phyloP scores from a whole-genome alignment of 1,139 yeast genomes.

The Suhomyces coccinellae region DNA sequence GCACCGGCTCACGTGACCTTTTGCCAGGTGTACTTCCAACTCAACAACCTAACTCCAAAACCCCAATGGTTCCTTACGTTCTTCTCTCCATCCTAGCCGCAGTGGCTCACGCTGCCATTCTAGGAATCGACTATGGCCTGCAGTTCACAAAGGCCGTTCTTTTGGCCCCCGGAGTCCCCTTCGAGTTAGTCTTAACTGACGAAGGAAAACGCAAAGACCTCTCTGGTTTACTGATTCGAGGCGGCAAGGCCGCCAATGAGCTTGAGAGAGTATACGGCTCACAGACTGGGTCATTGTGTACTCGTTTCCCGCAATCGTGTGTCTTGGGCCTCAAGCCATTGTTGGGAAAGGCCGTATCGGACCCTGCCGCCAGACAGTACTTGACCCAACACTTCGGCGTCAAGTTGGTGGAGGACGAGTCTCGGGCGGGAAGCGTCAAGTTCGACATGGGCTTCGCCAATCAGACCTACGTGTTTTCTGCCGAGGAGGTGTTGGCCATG shows the following conservation, averaged over 20 bases:
- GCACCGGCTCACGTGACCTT: slow-evolving; percentile 1
- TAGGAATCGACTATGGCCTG: slow-evolving; percentile 90
- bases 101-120: slow-evolving; percentile 53
- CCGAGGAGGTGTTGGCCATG: slow-evolving; percentile 88
- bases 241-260: slow-evolving; percentile 36
- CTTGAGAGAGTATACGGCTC: slow-evolving; percentile 80
- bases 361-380: slow-evolving; percentile 46
- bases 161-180: slow-evolving; percentile 87
- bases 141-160: slow-evolving; percentile 85
- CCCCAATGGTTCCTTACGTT: slow-evolving; percentile 7
- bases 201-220: slow-evolving; percentile 91
- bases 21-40: slow-evolving; percentile 4
- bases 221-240: slow-evolving; percentile 70
- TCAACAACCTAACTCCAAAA: background rate
- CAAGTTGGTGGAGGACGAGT: slow-evolving; percentile 40
- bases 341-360: slow-evolving; percentile 63
- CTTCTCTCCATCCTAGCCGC: slow-evolving; percentile 15
- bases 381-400: slow-evolving; percentile 61
- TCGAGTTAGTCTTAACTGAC: slow-evolving; percentile 83
- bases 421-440: slow-evolving; percentile 53
- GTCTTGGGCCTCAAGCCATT: slow-evolving; percentile 67
- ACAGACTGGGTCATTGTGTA: slow-evolving; percentile 65
- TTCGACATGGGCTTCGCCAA: slow-evolving; percentile 52
- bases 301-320: slow-evolving; percentile 75
- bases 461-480: slow-evolving; percentile 43